Conservation (phyloP, 768 basidiomycete genomes). For the Suillus decipiens region DNA sequence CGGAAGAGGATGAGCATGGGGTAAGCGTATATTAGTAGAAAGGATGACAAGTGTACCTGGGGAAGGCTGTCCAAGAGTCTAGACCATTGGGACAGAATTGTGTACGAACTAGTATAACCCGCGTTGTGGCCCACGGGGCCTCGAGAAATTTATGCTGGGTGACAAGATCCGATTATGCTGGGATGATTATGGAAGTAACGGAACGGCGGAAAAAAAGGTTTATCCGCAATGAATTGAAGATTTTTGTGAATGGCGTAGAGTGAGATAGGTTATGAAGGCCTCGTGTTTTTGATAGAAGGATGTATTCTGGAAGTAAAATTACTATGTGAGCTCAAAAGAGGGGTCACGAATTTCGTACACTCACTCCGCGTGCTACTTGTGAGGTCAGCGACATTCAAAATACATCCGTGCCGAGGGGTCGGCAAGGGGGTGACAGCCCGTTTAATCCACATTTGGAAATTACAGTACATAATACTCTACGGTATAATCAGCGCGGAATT, state of each 20-base stretch:
- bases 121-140: no score
- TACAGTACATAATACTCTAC: not conserved
- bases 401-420: slow-evolving; percentile 1
- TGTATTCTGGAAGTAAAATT: not conserved
- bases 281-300: slow-evolving; percentile 5
- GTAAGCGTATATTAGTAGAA: not conserved
- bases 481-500: slow-evolving; percentile 5
- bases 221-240: not conserved
- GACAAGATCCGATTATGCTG: not conserved
- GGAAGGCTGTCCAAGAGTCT: not conserved
- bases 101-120: not conserved
- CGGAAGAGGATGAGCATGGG: not conserved
- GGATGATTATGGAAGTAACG: not conserved
- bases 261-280: not conserved
- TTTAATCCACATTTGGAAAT: not conserved
- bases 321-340: not conserved
- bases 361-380: not conserved
- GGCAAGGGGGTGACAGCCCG: not conserved
- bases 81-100: no score
- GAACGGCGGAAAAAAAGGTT: slow-evolving; percentile 5
- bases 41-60: slow-evolving; percentile 1
- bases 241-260: not conserved
- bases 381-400: not conserved
- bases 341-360: not conserved
- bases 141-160: not conserved